Evolutionary conservation across 371 early-diverging fungal species (phyloP).

Genomic region (Apophysomyces elegans): DNA sequence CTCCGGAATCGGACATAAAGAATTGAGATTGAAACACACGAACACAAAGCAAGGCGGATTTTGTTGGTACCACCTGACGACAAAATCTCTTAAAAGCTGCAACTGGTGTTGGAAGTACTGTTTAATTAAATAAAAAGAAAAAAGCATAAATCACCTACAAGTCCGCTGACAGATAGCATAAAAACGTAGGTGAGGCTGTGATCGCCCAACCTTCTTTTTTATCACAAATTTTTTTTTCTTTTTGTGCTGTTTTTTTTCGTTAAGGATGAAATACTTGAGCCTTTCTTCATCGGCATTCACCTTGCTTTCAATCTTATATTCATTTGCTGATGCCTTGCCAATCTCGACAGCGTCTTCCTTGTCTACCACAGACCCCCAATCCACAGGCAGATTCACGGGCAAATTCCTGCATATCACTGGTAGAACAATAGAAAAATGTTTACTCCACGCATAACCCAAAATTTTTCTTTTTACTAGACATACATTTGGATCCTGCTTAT

Average conservation of each 20-base stretch:
- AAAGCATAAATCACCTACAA: too few relatives aligned
- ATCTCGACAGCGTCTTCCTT: neutral
- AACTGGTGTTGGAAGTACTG: too few relatives aligned
- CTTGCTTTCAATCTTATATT: neutral
- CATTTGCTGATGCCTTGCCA: neutral
- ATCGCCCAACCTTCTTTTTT: too few relatives aligned
- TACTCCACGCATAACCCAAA: neutral
- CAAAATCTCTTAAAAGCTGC: too few relatives aligned
- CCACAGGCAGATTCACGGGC: neutral
- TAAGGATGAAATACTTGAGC: neutral
- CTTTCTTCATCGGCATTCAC: neutral
- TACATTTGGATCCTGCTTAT: conserved; percentile 39
- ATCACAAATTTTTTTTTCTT: neutral
- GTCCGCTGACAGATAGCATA: too few relatives aligned
- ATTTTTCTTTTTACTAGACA: conserved; percentile 22
- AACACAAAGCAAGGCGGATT: too few relatives aligned
- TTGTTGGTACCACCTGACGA: too few relatives aligned
- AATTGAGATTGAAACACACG: too few relatives aligned
- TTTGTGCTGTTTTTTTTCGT: neutral
- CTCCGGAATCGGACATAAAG: too few relatives aligned
- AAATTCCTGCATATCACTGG: neutral
- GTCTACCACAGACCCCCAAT: neutral
- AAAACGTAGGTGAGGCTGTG: too few relatives aligned
- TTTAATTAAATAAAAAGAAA: too few relatives aligned
- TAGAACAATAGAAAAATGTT: neutral